Conservation (phyloP, 129 eudicot genomes). For the Gnaphalium uliginosum region DNA sequence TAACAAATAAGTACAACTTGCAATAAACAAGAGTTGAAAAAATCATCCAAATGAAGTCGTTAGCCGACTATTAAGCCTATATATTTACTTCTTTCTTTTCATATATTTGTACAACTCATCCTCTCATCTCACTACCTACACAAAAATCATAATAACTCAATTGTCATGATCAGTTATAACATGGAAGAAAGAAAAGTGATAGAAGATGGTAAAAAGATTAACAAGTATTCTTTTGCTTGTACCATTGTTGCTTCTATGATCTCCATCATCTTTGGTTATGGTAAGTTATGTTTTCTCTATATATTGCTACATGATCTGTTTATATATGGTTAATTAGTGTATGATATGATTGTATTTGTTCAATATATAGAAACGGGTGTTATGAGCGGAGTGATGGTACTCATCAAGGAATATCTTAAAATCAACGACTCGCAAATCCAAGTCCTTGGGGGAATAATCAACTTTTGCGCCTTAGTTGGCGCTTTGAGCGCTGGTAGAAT, state of each 20-base stretch:
- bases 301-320: not conserved
- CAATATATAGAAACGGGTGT: conserved; percentile 69
- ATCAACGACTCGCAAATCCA: conserved; percentile 57
- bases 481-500: conserved; percentile 75
- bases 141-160: no score
- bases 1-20: no score
- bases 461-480: conserved; percentile 72
- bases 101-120: not conserved
- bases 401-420: conserved; percentile 61
- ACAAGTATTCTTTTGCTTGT: conserved; percentile 69
- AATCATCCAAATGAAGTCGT: not conserved
- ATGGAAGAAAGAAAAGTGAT: conserved; percentile 19
- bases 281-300: conserved; percentile 29
- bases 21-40: no score
- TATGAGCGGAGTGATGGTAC: conserved; percentile 84
- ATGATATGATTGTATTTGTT: no score
- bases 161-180: no score
- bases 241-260: conserved; percentile 77
- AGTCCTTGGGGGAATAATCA: conserved; percentile 74
- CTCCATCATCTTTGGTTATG: conserved; percentile 86
- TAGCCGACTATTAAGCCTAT: conserved; percentile 6
- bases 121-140: no score
- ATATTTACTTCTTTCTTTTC: not conserved
- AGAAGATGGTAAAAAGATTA: conserved; percentile 42
- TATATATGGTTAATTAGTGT: no score